Evolutionary conservation across 2,329 filamentous ascomycete genomes (phyloP).

Genomic region (Epicoccum sorghinum): DNA sequence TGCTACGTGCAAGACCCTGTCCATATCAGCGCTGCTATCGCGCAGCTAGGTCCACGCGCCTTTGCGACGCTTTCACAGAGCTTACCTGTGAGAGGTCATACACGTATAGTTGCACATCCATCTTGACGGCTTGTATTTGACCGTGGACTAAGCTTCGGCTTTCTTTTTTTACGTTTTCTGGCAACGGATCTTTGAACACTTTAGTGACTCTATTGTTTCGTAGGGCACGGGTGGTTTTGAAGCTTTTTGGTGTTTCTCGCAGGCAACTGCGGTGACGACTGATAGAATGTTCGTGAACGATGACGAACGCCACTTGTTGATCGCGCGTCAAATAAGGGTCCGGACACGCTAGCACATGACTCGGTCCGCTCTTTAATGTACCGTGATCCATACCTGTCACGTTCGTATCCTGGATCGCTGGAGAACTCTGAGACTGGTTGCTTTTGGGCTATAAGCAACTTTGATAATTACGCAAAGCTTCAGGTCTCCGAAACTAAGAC

Average conservation of each 20-base stretch:
- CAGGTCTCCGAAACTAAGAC: no score
- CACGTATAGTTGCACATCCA: constrained; percentile 59
- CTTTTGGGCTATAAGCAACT: no score
- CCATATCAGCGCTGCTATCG: constrained; percentile 8
- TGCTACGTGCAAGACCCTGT: constrained; percentile 61
- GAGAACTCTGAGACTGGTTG: no score
- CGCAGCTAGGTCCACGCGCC: background rate
- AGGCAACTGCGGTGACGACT: constrained; percentile 15
- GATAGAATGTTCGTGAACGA: constrained; percentile 18
- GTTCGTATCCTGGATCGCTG: no score
- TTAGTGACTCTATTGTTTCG: no score
- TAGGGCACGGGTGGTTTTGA: no score
- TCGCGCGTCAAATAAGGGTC: constrained; percentile 15
- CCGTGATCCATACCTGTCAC: no score
- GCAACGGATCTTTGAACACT: no score
- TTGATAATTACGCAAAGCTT: no score
- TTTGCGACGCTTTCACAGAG: background rate
- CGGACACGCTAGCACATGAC: constrained; percentile 35
- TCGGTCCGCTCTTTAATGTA: background rate
- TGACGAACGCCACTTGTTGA: constrained; percentile 17
- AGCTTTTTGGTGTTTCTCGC: background rate
- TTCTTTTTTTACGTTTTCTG: background rate
- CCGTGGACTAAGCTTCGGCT: constrained; percentile 4
- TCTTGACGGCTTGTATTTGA: constrained; percentile 24
- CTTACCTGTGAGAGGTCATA: constrained; percentile 57